phyloP scores from a whole-genome alignment of 2,329 filamentous ascomycete species.

The Tolypocladium ovalisporum region DNA sequence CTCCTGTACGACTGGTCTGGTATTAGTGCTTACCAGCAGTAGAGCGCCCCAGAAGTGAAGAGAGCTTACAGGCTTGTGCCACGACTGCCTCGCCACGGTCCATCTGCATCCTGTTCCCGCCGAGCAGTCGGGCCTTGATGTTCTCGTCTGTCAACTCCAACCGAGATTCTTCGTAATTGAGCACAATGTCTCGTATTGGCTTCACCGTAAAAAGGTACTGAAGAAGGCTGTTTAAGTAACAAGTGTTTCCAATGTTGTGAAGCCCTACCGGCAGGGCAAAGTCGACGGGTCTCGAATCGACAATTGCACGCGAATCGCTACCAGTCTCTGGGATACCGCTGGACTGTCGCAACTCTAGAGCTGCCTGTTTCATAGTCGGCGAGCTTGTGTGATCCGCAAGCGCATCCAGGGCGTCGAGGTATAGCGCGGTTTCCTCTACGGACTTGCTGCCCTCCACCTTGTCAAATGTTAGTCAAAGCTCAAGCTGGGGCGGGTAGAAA shows the following conservation, averaged over 20 bases:
- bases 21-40: neutral
- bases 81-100: constrained; percentile 47
- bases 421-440: constrained; percentile 18
- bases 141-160: constrained; percentile 55
- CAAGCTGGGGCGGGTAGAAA: neutral
- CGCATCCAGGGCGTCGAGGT: constrained; percentile 22
- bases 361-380: constrained; percentile 13
- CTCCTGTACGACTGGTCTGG: constrained; percentile 57
- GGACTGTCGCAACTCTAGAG: constrained; percentile 11
- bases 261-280: constrained; percentile 69
- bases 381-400: constrained; percentile 19
- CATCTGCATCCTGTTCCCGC: constrained; percentile 46
- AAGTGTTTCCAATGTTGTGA: constrained; percentile 92
- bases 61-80: constrained; percentile 61
- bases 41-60: neutral
- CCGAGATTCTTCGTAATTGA: constrained; percentile 61
- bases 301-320: constrained; percentile 3
- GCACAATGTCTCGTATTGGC: constrained; percentile 67
- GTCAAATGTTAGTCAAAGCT: neutral
- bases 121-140: constrained; percentile 59
- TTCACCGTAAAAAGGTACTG: constrained; percentile 91
- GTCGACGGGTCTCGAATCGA: constrained; percentile 12
- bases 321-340: constrained; percentile 2
- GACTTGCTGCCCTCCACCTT: constrained; percentile 15
- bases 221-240: constrained; percentile 91